These are phyloP conservation scores for Stramenopiles sp. DNA, from an alignment of 352 stramenopile species.

Conservation along the genomic window DNA sequence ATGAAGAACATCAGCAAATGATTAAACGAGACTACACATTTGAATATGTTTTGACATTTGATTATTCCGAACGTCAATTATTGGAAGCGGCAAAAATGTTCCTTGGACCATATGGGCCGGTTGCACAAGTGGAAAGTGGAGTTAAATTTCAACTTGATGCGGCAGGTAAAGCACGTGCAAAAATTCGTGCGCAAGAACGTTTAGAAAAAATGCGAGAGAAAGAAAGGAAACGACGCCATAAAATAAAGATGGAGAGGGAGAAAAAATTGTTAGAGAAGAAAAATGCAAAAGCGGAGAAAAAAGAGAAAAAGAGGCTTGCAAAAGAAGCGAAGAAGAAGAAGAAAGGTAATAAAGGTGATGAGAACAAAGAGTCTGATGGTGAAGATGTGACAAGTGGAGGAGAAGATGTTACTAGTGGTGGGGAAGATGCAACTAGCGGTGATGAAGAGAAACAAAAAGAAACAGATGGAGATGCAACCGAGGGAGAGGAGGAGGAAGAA, in stretches of 20 bases:
- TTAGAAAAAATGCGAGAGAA: neutral
- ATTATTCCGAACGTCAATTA: neutral
- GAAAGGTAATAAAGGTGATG: too few species aligned
- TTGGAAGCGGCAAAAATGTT: neutral
- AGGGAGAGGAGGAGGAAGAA: too few species aligned
- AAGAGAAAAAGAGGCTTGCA: too few species aligned
- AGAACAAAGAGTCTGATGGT: too few species aligned
- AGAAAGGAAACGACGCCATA: neutral
- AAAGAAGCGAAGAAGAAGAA: too few species aligned
- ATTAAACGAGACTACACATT: neutral
- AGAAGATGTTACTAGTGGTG: too few species aligned
- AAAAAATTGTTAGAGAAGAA: neutral
- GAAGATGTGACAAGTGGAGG: too few species aligned
- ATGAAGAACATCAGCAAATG: neutral
- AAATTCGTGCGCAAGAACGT: neutral
- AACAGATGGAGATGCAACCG: too few species aligned
- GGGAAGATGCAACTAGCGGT: neutral
- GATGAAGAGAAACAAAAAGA: neutral
- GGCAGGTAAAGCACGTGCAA: neutral
- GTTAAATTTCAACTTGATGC: slow-evolving; percentile 1
- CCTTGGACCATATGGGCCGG: neutral
- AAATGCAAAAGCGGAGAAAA: neutral
- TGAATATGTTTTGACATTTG: neutral
- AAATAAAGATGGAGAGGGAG: neutral
- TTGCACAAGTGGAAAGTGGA: neutral